These are phyloP conservation scores for Colletotrichum sp. DNA, from an alignment of 2,329 filamentous ascomycete species.

Conservation along the genomic window DNA sequence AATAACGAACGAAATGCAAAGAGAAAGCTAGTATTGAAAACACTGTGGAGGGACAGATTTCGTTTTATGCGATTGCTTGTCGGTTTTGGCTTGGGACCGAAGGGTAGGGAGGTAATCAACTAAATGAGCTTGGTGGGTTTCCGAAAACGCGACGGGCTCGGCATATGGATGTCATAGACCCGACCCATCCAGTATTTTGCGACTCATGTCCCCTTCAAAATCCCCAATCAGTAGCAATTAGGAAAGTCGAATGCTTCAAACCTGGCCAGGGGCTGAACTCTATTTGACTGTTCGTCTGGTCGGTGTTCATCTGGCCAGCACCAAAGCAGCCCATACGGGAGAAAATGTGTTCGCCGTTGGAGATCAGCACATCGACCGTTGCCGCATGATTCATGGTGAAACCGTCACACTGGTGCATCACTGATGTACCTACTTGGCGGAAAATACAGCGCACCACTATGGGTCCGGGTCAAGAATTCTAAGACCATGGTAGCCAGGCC, in stretches of 20 bases:
- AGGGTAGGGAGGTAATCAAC: background rate
- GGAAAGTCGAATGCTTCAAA: fast-evolving
- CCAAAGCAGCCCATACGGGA: background rate
- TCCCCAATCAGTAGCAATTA: background rate
- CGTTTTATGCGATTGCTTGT: background rate
- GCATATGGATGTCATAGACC: background rate
- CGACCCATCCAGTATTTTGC: background rate
- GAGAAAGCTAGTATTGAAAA: background rate
- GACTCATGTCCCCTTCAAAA: background rate
- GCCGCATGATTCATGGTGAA: background rate
- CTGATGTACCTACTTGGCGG: background rate
- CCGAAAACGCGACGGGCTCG: background rate
- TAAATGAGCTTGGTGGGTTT: background rate
- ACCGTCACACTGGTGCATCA: background rate
- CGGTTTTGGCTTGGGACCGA: background rate
- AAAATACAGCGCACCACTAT: background rate
- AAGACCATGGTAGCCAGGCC: background rate
- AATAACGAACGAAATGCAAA: background rate
- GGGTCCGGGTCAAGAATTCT: background rate
- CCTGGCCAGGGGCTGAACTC: background rate
- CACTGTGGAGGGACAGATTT: background rate
- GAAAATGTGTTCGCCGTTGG: background rate
- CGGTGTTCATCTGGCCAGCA: background rate
- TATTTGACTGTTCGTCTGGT: background rate
- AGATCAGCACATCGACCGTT: background rate